phyloP scores from a whole-genome alignment of 2,329 filamentous ascomycete species.

The Pyrenochaeta sp. region DNA sequence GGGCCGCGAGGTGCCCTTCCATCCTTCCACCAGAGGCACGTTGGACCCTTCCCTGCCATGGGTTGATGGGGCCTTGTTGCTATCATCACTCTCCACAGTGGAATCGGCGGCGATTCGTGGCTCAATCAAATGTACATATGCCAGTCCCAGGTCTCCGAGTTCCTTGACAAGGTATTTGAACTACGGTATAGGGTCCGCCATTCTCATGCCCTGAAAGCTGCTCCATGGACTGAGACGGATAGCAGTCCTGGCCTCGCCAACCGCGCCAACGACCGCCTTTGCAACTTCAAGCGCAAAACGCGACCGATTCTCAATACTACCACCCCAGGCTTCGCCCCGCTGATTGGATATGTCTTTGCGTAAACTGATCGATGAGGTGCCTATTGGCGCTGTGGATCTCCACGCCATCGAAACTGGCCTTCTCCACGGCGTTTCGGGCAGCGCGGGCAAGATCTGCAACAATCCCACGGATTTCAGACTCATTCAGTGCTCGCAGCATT shows the following conservation, averaged over 20 bases:
- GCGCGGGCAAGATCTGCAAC: conserved; percentile 50
- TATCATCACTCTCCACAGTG: conserved; percentile 48
- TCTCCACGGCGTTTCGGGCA: conserved; percentile 52
- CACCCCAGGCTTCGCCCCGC: conserved; percentile 59
- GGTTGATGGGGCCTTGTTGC: no score
- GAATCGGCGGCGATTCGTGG: conserved; percentile 53
- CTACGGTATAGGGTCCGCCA: conserved; percentile 68
- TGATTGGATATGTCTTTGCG: conserved; percentile 66
- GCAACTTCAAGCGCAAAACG: conserved; percentile 63
- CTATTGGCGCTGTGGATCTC: conserved; percentile 67
- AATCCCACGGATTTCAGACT: conserved; percentile 48
- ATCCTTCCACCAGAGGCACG: conserved; percentile 25
- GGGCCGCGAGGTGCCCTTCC: conserved; percentile 21
- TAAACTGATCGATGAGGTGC: conserved; percentile 72
- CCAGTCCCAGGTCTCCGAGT: conserved; percentile 54
- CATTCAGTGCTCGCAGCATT: conserved; percentile 35
- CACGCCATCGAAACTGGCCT: conserved; percentile 68
- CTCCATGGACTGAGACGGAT: conserved; percentile 69
- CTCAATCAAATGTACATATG: conserved; percentile 62
- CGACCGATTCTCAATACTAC: conserved; percentile 59
- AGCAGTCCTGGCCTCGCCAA: conserved; percentile 65
- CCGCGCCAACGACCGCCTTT: conserved; percentile 57
- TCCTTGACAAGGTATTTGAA: conserved; percentile 66
- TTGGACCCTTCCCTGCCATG: conserved; percentile 28
- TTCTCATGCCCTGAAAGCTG: conserved; percentile 68